Base-by-base conservation (phyloP, 371 early-diverging fungal genomes). In the Apophysomyces trapeziformis region DNA sequence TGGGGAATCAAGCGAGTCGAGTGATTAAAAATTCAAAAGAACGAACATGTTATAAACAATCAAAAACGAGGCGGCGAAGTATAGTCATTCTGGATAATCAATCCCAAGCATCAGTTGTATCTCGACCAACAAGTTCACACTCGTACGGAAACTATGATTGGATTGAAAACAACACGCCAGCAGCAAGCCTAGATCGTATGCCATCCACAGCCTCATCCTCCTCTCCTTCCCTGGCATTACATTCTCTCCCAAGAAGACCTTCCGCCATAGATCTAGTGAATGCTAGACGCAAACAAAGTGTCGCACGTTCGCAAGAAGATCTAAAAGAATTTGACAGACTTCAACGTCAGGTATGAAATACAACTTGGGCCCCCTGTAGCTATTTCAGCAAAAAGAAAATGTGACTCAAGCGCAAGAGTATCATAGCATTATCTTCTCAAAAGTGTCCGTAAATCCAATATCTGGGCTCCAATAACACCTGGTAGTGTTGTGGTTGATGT, bases 341-440 rank as follows among this genome's bases (percentile, higher is more conserved):
- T 37, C 68, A 63, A 68, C 58, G 68, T 16, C 68, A 68, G 60
- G 68, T 68, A 58, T 12, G n/a, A 54, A 54, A 54, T 7, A 12
- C 38, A n/a, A 9, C 32, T 57, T 57, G n/a, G n/a, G 1, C 4
- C 32, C n/a, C 1, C 38, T 59, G 8, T 7, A 58, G n/a, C 21
- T 59, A 41, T 38, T 38, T 59, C 38, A 12, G 32, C 32, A 3
- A 26, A 41, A 41, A 41, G 41, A 41, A 41, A 41, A 41, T 2
- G 32, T 26, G 32, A 26, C 32, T 26, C 32, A 26, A 26, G 32
- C 32, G 32, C 32, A 26, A 26, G 32, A 26, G 32, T 26, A 26
- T 26, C 32, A 21, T 63, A 82, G 80, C 83, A 83, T 68, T 83
- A 83, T 61, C 64, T 83, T 8, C 58, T 83, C 4, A 83, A 83